Percentiles rank a stretch among this genome's conserved stretches.
phyloP scores from a whole-genome alignment of 352 stramenopile species.

The Phytopythium mirpurense region DNA sequence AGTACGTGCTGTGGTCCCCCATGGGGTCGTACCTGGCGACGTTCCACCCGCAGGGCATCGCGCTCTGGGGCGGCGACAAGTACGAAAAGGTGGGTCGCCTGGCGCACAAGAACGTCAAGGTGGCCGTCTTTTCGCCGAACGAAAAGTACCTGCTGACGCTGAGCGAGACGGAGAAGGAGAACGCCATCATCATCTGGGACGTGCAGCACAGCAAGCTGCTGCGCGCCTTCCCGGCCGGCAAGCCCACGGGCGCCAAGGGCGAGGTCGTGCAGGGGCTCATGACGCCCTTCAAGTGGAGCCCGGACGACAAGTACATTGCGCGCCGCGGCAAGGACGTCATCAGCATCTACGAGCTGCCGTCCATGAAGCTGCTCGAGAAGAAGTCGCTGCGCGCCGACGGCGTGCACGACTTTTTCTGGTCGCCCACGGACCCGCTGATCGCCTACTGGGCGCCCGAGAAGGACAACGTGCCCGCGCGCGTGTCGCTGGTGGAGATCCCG shows the following conservation, averaged over 20 bases:
- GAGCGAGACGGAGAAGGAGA: constrained; percentile 91
- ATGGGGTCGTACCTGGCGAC: constrained; percentile 97
- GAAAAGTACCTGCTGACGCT: constrained; percentile 97
- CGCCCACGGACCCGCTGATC: constrained; percentile 91
- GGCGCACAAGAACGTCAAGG: constrained; percentile 93
- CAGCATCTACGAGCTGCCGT: constrained; percentile 94
- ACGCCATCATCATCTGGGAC: constrained; percentile 97
- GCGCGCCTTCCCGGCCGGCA: constrained; percentile 77
- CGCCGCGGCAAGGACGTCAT: constrained; percentile 92
- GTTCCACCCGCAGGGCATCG: constrained; percentile 96
- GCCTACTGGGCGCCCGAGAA: constrained; percentile 97
- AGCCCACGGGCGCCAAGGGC: constrained; percentile 58
- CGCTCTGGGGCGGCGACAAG: constrained; percentile 95
- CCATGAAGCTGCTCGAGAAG: constrained; percentile 97
- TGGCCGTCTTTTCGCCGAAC: constrained; percentile 92
- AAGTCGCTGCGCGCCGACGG: constrained; percentile 94
- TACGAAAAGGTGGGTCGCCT: constrained; percentile 98
- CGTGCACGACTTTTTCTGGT: constrained; percentile 98
- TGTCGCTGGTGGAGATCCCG: constrained; percentile 96
- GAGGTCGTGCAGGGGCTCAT: constrained; percentile 79
- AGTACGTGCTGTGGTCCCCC: constrained; percentile 97
- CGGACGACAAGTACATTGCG: constrained; percentile 95
- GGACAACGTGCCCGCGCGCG: constrained; percentile 92
- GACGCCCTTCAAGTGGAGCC: constrained; percentile 94
- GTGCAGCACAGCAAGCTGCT: constrained; percentile 88